Evolutionary conservation across 345 rosid species (phyloP).

Genomic region (Eutrema japonicum): DNA sequence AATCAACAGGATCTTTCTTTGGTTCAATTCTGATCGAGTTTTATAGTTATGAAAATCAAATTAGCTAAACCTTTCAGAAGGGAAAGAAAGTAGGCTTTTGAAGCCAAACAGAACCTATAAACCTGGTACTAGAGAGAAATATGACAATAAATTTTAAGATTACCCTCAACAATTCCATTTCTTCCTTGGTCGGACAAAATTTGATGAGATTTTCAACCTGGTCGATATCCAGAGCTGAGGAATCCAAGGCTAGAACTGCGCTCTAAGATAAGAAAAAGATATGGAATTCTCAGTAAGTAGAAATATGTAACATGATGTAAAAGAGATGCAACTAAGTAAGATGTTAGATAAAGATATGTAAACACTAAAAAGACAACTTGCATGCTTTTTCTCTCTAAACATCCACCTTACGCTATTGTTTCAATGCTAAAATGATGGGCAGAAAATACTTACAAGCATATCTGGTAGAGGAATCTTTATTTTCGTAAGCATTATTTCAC

Average conservation of each 20-base stretch:
- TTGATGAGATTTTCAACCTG: conserved; percentile 99
- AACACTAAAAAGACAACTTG: conserved; percentile 1
- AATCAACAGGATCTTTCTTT: conserved; percentile 19
- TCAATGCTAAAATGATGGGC: conserved; percentile 33
- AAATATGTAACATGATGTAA: conserved; percentile 18
- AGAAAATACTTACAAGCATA: conserved; percentile 79
- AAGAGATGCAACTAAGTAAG: conserved; percentile 22
- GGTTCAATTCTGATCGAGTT: conserved; percentile 22
- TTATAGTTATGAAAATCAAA: conserved; percentile 7
- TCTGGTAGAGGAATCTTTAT: conserved; percentile 90
- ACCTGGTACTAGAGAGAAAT: conserved; percentile 20
- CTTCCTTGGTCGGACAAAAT: conserved; percentile 97
- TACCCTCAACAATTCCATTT: conserved; percentile 89
- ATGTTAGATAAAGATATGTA: conserved; percentile 10
- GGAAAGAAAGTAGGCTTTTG: conserved; percentile 8
- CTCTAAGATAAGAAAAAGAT: conserved; percentile 52
- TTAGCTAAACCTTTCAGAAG: conserved; percentile 19
- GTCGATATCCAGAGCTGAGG: conserved; percentile 83
- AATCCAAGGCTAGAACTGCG: conserved; percentile 92
- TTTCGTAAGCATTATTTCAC: conserved; percentile 98
- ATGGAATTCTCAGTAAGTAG: conserved; percentile 17
- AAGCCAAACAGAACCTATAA: conserved; percentile 32
- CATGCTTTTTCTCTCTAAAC: conserved; percentile 12
- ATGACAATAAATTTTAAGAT: conserved; percentile 25
- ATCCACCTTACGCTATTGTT: background rate